Evolutionary conservation across 2,329 filamentous ascomycete genomes (phyloP).

Genomic region (Penicillium sp.): DNA sequence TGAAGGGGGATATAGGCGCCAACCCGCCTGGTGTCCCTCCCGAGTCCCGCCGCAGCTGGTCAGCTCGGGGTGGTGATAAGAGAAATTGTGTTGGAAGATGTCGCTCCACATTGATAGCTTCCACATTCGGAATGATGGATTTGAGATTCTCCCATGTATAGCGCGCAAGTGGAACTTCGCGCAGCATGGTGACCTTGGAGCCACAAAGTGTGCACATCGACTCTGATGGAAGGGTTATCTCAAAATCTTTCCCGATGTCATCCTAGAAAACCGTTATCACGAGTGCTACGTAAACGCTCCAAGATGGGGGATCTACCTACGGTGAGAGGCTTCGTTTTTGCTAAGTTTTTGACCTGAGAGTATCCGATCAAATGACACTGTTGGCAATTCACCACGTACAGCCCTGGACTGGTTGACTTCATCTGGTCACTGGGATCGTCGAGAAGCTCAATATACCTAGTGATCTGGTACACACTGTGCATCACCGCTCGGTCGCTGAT

Average conservation of each 20-base stretch:
- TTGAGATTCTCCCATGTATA: not conserved
- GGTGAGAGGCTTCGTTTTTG: not conserved
- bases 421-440: not conserved
- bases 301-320: not conserved
- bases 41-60: not conserved
- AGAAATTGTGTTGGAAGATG: not conserved
- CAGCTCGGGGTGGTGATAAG: not conserved
- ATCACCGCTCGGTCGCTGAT: not conserved
- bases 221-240: not conserved
- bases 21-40: not conserved
- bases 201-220: not conserved
- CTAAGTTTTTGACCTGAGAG: not conserved
- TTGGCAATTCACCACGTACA: not conserved
- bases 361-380: not conserved
- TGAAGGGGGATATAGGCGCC: not conserved
- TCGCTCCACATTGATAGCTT: not conserved
- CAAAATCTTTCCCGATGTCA: not conserved
- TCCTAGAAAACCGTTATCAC: not conserved
- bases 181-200: not conserved
- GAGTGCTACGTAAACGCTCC: not conserved
- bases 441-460: not conserved
- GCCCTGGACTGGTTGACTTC: not conserved
- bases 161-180: not conserved
- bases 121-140: not conserved
- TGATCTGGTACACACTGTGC: not conserved